phyloP scores from a whole-genome alignment of 176 grass and related monocot genomes.

The Avena atlantica region DNA sequence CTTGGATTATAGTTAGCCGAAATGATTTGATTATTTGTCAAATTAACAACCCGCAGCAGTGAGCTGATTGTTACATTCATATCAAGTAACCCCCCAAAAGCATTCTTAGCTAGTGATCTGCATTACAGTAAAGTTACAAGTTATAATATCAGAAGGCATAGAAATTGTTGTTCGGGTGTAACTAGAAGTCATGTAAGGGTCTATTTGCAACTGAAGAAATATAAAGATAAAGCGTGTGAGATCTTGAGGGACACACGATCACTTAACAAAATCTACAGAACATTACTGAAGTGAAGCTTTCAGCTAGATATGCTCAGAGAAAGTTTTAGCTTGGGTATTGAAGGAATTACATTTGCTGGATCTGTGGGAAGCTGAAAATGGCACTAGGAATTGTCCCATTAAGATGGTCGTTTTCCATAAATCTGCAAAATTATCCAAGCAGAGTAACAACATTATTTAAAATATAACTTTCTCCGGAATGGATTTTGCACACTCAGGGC shows the following conservation, averaged over 20 bases:
- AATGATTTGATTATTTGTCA: constrained; percentile 57
- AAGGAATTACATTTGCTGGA: constrained; percentile 75
- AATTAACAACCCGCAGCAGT: constrained; percentile 55
- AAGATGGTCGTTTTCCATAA: constrained; percentile 54
- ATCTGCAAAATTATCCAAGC: constrained; percentile 45
- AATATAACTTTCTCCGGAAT: constrained; percentile 1
- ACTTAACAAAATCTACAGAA: constrained; percentile 3
- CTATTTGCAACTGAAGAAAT: not conserved
- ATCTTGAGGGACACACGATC: not conserved
- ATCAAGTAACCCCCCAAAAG: constrained; percentile 44
- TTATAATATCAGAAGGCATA: constrained; percentile 11
- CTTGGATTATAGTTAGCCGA: not conserved
- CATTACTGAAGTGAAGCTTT: constrained; percentile 20
- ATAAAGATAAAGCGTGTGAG: not conserved
- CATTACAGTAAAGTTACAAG: constrained; percentile 39
- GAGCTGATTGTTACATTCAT: constrained; percentile 46
- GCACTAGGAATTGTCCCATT: constrained; percentile 54
- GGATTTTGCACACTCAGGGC: constrained; percentile 9
- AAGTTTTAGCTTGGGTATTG: not conserved
- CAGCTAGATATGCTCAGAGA: constrained; percentile 14
- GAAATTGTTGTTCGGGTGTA: not conserved
- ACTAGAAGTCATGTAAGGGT: not conserved
- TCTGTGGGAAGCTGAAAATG: constrained; percentile 56
- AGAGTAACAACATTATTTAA: not conserved
- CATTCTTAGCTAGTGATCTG: constrained; percentile 63